Evolutionary conservation across 2,329 filamentous ascomycete species (phyloP).

Genomic region (Venturiaceae sp.): DNA sequence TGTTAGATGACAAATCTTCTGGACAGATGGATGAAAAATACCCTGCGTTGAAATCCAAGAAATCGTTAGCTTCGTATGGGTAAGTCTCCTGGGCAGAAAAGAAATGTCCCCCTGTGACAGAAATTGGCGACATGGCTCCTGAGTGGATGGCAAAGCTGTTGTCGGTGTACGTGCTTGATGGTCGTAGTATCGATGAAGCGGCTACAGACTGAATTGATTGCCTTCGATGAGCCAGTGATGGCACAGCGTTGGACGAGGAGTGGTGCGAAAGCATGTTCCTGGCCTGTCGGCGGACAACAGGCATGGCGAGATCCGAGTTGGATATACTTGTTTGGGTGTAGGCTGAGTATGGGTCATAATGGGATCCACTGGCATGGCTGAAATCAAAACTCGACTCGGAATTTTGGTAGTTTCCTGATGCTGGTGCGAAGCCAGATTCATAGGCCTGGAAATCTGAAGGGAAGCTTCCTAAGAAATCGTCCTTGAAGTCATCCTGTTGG

Average conservation of each 20-base stretch:
- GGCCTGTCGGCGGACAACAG: background rate
- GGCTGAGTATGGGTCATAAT: background rate
- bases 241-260: background rate
- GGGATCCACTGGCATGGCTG: background rate
- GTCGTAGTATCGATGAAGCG: background rate
- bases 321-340: background rate
- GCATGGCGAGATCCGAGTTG: background rate
- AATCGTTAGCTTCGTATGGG: background rate
- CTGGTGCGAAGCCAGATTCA: background rate
- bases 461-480: background rate
- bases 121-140: constrained; percentile 3
- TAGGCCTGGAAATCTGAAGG: background rate
- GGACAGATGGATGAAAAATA: background rate
- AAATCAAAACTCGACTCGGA: background rate
- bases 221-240: background rate
- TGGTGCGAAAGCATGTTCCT: background rate
- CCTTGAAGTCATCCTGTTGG: background rate
- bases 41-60: background rate
- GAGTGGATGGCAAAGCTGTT: background rate
- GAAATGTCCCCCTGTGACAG: background rate
- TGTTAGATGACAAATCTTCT: constrained; percentile 2
- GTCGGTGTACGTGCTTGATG: background rate
- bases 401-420: background rate
- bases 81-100: background rate
- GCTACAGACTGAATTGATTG: background rate